Conservation (phyloP, 148 eudicot species). For the Fagopyrum homotropicum region DNA sequence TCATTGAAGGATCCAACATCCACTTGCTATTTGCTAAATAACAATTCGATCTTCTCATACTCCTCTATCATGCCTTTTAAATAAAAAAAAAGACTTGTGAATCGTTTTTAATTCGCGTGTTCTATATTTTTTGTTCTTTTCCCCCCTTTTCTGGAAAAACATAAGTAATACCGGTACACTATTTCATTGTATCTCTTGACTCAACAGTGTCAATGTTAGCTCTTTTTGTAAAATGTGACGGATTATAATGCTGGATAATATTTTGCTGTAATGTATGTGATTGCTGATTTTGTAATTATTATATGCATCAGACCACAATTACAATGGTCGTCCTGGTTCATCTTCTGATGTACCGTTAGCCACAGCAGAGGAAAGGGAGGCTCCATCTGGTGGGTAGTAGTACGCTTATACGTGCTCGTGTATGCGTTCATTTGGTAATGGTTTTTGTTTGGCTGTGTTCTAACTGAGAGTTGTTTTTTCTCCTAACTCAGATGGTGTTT, state of each 20-base stretch:
- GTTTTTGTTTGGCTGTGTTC: constrained; percentile 3
- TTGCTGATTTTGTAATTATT: background rate
- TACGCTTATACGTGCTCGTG: constrained; percentile 13
- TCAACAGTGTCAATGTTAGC: background rate
- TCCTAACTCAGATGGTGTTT: background rate
- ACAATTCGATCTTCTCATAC: background rate
- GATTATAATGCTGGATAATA: background rate
- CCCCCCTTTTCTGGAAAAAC: background rate
- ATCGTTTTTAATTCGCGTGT: background rate
- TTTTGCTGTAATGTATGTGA: background rate
- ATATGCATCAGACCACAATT: constrained; percentile 37
- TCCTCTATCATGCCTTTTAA: background rate
- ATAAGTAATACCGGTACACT: too few species aligned
- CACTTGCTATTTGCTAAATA: background rate
- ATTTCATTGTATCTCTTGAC: background rate
- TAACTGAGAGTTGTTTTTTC: constrained; percentile 3
- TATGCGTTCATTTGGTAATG: background rate
- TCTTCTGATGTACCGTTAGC: constrained; percentile 42
- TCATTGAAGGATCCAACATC: background rate
- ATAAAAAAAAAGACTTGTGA: background rate
- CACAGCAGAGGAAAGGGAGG: constrained; percentile 28
- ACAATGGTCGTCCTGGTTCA: constrained; percentile 49
- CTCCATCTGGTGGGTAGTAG: constrained; percentile 33
- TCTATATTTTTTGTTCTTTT: background rate
- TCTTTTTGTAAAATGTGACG: background rate